Percentiles rank a stretch among this genome's conserved stretches.
Conservation (phyloP, 371 early-diverging fungal genomes). For the Capniomyces stellatus region DNA sequence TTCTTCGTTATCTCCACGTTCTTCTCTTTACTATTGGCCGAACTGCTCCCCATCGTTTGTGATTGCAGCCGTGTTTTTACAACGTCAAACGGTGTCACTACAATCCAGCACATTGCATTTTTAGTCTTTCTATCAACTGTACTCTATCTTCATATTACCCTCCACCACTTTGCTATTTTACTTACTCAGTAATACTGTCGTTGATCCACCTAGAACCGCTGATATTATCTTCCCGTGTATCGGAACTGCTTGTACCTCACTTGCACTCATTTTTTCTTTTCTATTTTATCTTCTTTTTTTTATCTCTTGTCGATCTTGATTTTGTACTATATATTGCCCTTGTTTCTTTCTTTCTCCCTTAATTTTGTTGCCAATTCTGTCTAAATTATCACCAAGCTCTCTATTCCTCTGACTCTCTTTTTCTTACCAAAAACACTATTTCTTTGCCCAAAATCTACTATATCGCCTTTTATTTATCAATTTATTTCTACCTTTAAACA, state of each 20-base stretch:
- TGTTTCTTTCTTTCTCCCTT: not conserved
- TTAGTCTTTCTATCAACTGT: too few relatives aligned
- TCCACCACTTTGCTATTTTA: too few relatives aligned
- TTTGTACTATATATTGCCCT: too few relatives aligned
- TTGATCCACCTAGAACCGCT: constrained; percentile 51
- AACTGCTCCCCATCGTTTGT: constrained; percentile 27
- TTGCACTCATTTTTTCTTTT: not conserved
- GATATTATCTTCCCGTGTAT: constrained; percentile 39
- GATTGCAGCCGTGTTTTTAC: constrained; percentile 82
- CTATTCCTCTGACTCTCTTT: not conserved
- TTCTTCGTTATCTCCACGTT: constrained; percentile 5
- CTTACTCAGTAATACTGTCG: constrained; percentile 37
- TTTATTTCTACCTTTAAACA: too few relatives aligned
- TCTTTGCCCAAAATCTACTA: too few relatives aligned
- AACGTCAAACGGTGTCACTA: constrained; percentile 85
- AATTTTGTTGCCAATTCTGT: not conserved
- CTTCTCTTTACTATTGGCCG: constrained; percentile 6
- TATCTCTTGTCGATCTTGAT: too few relatives aligned
- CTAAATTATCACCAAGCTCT: not conserved
- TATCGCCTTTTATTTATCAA: too few relatives aligned
- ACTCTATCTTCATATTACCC: too few relatives aligned
- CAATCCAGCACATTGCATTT: too few relatives aligned
- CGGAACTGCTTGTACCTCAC: not conserved
- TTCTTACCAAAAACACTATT: too few relatives aligned
- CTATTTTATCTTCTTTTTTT: not conserved